Evolutionary conservation across 2,329 filamentous ascomycete species (phyloP), one percentile per base, ranked within the genome.

Genomic region (Eutypa lata): DNA sequence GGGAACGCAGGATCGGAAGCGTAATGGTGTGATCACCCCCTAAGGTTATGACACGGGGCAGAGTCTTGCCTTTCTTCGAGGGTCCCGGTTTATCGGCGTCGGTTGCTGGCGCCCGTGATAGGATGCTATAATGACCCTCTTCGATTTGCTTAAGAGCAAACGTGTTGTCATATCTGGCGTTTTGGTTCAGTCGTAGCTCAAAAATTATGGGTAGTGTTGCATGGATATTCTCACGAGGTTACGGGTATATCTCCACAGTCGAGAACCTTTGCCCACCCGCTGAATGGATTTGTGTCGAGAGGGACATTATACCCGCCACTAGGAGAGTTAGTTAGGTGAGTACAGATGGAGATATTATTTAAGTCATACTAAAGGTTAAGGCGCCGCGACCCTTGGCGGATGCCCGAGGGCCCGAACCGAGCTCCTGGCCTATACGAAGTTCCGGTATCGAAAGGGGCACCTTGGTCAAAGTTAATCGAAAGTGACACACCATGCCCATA

Each of bases 231-330:
- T 72, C 77, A 91, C 83, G 88, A 92, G 11, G 89, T 93, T 3
- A 94, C 89, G 0, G 89, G 89, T 47, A 93, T 90, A 66, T 94
- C 89, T 55, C 90, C 90, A 66, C 90, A 94, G 68, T 94, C 90
- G 2, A 94, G 73, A 2, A 94, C 83, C 48, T 82, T 90, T 8
- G 91, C 87, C 82, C 90, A 93, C 64, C 82, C 87, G 67, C 87
- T 84, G 76, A 94, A 94, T 0, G 89, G 89, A 70, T 94, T 93
- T 21, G 87, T 87, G 26, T 82, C 77, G 14, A 95, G 75, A 0
- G 90, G 89, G 4, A 94, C 90, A 62, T 95, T 94, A 71, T 94
- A 95, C 5, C 90, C 90, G 62, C 90, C 90, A 68, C 89, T 93
- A 70, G 75, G 48, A 3, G 10, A 31, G 43, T 51, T 28, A 44